Percentiles rank a stretch among this genome's conserved stretches.
Evolutionary conservation across 2,329 filamentous ascomycete genomes (phyloP).

Genomic region (Colletotrichum sp.): DNA sequence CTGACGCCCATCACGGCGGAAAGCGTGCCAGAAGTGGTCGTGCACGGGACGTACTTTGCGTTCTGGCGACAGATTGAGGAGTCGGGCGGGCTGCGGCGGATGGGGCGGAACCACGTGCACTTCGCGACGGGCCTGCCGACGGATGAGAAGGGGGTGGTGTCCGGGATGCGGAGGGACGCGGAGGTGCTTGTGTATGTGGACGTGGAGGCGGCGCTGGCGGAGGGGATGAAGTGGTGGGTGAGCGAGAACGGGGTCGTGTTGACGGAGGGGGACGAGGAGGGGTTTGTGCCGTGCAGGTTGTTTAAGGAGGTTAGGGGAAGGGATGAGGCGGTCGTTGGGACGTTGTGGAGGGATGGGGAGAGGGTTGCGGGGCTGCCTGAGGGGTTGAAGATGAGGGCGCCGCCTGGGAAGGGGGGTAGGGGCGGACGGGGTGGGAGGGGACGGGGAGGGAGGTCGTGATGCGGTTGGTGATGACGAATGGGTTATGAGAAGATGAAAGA

Average conservation of each 20-base stretch:
- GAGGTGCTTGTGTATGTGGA: conserved; percentile 82
- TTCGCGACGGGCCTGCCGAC: conserved; percentile 78
- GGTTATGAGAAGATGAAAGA: not conserved
- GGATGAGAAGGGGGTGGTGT: conserved; percentile 61
- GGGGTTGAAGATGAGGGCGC: conserved; percentile 54
- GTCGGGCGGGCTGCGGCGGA: conserved; percentile 79
- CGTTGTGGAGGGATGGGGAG: conserved; percentile 75
- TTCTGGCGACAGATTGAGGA: conserved; percentile 78
- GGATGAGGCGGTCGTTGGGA: conserved; percentile 51
- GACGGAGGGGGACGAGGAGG: conserved; percentile 63
- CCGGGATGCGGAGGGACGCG: conserved; percentile 80
- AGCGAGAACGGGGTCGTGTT: conserved; percentile 81
- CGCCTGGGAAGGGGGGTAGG: conserved; percentile 53
- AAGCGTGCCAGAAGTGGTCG: conserved; percentile 69
- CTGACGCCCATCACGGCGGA: conserved; percentile 71
- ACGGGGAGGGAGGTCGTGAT: conserved; percentile 19
- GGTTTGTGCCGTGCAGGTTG: conserved; percentile 68
- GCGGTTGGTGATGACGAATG: not conserved
- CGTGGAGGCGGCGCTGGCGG: conserved; percentile 66
- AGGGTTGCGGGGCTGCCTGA: conserved; percentile 71
- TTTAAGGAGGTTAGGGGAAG: conserved; percentile 75
- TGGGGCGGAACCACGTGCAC: conserved; percentile 89
- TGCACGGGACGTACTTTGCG: conserved; percentile 89
- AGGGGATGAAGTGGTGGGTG: conserved; percentile 72
- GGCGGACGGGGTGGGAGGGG: conserved; percentile 39